phyloP scores from a whole-genome alignment of 2,329 filamentous ascomycete species.

The Aspergillus quadricinctus region DNA sequence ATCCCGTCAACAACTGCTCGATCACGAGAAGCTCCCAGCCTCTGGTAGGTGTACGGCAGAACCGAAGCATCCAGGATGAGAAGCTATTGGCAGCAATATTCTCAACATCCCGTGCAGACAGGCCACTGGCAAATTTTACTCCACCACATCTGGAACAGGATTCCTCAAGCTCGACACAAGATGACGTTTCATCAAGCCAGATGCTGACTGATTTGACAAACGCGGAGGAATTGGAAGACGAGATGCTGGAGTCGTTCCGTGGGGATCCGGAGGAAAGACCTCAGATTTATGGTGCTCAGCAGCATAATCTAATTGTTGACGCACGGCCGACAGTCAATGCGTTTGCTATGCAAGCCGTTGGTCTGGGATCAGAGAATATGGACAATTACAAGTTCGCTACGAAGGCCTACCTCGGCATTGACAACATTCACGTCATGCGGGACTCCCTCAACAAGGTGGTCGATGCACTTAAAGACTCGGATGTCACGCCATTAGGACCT shows the following conservation, averaged over 20 bases:
- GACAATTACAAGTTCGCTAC: slow-evolving; percentile 90
- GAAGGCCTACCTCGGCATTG: slow-evolving; percentile 90
- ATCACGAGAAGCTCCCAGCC: slow-evolving; percentile 95
- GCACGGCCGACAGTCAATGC: slow-evolving; percentile 92
- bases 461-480: slow-evolving; percentile 86
- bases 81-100: slow-evolving; percentile 91
- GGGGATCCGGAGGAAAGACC: slow-evolving; percentile 59
- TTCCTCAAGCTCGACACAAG: slow-evolving; percentile 46
- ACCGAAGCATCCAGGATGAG: slow-evolving; percentile 93
- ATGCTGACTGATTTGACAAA: slow-evolving; percentile 54
- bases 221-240: slow-evolving; percentile 64
- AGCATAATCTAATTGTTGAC: slow-evolving; percentile 92
- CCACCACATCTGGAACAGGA: slow-evolving; percentile 40
- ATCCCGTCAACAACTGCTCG: slow-evolving; percentile 92
- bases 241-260: slow-evolving; percentile 54
- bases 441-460: slow-evolving; percentile 83
- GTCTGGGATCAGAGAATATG: slow-evolving; percentile 95
- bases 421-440: slow-evolving; percentile 98
- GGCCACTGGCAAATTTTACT: slow-evolving; percentile 38
- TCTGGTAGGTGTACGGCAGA: slow-evolving; percentile 76
- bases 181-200: slow-evolving; percentile 36
- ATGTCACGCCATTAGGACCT: slow-evolving; percentile 76
- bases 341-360: slow-evolving; percentile 87
- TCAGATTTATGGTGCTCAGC: slow-evolving; percentile 82
- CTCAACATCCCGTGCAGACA: slow-evolving; percentile 58